These are phyloP conservation scores for Irpex rosettiformis DNA, from an alignment of 1,284 basidiomycete genomes.

Conservation along the genomic window DNA sequence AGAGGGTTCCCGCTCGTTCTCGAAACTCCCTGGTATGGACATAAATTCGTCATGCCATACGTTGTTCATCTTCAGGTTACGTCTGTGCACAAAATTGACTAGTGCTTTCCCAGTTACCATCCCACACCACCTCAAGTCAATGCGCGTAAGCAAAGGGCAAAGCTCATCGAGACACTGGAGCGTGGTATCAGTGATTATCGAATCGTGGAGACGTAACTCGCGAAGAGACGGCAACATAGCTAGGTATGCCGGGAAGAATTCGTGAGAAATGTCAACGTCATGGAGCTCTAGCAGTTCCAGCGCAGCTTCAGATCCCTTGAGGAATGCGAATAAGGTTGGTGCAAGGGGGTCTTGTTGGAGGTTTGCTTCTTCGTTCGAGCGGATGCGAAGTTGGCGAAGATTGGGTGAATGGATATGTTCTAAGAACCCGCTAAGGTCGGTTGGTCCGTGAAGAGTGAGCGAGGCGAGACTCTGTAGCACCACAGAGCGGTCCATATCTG, in stretches of 20 bases:
- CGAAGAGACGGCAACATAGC: slow-evolving; percentile 36
- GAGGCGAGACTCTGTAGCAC: slow-evolving; percentile 36
- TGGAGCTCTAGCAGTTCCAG: slow-evolving; percentile 52
- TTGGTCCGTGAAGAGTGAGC: slow-evolving; percentile 39
- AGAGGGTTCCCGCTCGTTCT: slow-evolving; percentile 12
- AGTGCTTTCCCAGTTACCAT: slow-evolving; percentile 49
- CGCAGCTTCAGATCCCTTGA: slow-evolving; percentile 37
- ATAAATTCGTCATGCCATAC: neutral
- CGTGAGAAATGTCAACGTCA: slow-evolving; percentile 46
- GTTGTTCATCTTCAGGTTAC: slow-evolving; percentile 21
- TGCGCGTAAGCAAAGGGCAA: slow-evolving; percentile 44
- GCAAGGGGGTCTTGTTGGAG: slow-evolving; percentile 32
- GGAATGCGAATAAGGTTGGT: slow-evolving; percentile 36
- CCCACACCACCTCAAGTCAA: slow-evolving; percentile 63
- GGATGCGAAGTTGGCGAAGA: slow-evolving; percentile 44
- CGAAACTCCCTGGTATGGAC: neutral
- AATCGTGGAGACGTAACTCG: slow-evolving; percentile 56
- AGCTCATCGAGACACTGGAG: slow-evolving; percentile 37
- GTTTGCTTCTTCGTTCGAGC: slow-evolving; percentile 37
- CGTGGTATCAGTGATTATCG: slow-evolving; percentile 52
- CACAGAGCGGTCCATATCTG: slow-evolving; percentile 26
- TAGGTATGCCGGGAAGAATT: slow-evolving; percentile 41
- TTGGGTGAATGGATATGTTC: slow-evolving; percentile 39
- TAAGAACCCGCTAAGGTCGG: slow-evolving; percentile 42
- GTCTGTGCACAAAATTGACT: slow-evolving; percentile 45